Conservation (phyloP, 2,329 filamentous ascomycete species). For the Didymella glomerata region DNA sequence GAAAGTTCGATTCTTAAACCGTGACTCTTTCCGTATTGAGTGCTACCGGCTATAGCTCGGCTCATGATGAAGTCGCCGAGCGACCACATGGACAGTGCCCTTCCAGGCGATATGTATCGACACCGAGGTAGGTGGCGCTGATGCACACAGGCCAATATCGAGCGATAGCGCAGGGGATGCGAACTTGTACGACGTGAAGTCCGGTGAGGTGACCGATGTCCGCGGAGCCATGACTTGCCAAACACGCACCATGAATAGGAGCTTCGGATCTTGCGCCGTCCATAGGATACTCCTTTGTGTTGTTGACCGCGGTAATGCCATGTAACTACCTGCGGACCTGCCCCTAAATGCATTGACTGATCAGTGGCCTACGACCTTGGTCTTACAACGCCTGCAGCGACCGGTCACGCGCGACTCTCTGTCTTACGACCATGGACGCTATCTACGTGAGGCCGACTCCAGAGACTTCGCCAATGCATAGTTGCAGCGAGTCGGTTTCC, state of each 20-base stretch:
- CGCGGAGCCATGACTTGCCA: not conserved
- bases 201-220: not conserved
- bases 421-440: not conserved
- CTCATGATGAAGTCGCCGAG: not conserved
- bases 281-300: not conserved
- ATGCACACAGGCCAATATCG: not conserved
- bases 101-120: not conserved
- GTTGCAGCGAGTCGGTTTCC: not conserved
- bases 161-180: not conserved
- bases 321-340: not conserved
- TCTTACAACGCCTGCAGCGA: not conserved
- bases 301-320: too few species aligned
- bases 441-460: not conserved
- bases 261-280: not conserved
- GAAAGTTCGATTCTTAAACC: not conserved
- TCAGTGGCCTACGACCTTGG: not conserved
- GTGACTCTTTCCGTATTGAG: too few species aligned
- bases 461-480: not conserved
- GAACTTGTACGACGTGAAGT: not conserved
- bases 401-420: not conserved
- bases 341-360: too few species aligned
- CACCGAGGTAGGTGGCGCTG: not conserved
- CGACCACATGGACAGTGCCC: too few species aligned
- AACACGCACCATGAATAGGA: not conserved
- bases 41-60: not conserved